Percentiles rank a stretch among this genome's conserved stretches.
These are phyloP conservation scores for Inonotus obliquus DNA, from an alignment of 1,284 basidiomycete species.

Conservation along the genomic window DNA sequence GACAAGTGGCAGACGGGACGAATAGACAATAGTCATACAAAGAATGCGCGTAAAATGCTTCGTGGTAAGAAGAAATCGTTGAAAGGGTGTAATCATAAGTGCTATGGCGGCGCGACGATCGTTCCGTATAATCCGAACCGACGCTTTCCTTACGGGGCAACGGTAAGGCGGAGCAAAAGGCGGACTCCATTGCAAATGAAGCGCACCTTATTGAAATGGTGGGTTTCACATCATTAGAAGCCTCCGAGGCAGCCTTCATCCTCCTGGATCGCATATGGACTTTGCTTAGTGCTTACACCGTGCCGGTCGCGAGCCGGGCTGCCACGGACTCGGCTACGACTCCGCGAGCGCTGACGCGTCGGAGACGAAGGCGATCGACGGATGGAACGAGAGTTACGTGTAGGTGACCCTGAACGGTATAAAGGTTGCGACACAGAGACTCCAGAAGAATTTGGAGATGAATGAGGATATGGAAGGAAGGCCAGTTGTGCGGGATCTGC, in stretches of 20 bases:
- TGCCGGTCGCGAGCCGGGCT: not conserved
- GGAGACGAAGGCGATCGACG: not conserved
- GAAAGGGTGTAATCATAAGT: no score
- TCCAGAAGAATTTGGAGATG: not conserved
- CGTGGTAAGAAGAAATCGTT: no score
- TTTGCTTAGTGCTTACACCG: not conserved
- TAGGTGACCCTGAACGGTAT: not conserved
- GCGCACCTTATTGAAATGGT: not conserved
- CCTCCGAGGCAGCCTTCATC: constrained; percentile 16
- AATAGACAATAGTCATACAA: no score
- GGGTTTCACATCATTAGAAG: constrained; percentile 1
- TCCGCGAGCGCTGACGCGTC: not conserved
- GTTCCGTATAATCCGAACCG: not conserved
- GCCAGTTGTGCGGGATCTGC: constrained; percentile 7
- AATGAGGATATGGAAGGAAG: constrained; percentile 15
- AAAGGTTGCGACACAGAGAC: not conserved
- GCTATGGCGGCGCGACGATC: no score
- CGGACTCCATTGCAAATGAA: not conserved
- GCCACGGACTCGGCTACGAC: constrained; percentile 6
- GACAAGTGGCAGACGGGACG: no score
- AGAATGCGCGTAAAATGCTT: no score
- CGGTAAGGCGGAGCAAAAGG: not conserved
- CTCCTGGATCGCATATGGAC: not conserved
- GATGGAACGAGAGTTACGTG: not conserved
- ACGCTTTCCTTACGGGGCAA: not conserved